A percentile compares a stretch with the other conserved stretches of the same genome.
Conservation (phyloP, 257 asterid genomes). For the Nicotiana tomentosiformis region DNA sequence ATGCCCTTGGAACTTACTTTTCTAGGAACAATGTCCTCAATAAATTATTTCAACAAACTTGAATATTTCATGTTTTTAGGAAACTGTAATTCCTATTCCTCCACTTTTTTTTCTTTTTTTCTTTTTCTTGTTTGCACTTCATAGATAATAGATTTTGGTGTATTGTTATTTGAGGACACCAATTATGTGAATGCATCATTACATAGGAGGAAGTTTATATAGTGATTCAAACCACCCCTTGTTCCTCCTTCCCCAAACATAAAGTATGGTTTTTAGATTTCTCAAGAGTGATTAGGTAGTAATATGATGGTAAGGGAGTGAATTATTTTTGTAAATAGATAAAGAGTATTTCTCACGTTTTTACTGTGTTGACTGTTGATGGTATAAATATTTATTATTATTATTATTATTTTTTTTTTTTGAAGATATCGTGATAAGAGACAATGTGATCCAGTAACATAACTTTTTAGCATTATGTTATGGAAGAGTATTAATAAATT, state of each 20-base stretch:
- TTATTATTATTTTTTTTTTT: not conserved
- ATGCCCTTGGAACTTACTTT: slow-evolving; percentile 67
- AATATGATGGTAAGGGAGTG: not conserved
- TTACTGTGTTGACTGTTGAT: not conserved
- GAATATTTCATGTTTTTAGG: slow-evolving; percentile 2
- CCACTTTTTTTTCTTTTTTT: not conserved
- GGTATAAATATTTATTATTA: too few relatives aligned
- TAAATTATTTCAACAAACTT: slow-evolving; percentile 65
- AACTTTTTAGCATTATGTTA: too few relatives aligned
- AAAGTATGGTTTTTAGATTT: not conserved
- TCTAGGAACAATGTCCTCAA: slow-evolving; percentile 61
- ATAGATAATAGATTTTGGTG: not conserved
- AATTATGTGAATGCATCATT: not conserved
- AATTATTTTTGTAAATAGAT: not conserved
- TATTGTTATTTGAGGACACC: not conserved
- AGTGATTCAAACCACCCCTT: not conserved
- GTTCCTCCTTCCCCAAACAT: not conserved
- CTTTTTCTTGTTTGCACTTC: slow-evolving; percentile 12
- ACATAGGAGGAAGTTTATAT: not conserved
- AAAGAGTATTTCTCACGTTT: not conserved
- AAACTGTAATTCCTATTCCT: not conserved
- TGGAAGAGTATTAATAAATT: too few relatives aligned
- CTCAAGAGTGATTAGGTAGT: not conserved
- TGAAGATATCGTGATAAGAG: too few relatives aligned
- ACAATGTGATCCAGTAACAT: not conserved